Base-by-base conservation (phyloP, 352 stramenopile species). In the Phytophthora nicotianae region DNA sequence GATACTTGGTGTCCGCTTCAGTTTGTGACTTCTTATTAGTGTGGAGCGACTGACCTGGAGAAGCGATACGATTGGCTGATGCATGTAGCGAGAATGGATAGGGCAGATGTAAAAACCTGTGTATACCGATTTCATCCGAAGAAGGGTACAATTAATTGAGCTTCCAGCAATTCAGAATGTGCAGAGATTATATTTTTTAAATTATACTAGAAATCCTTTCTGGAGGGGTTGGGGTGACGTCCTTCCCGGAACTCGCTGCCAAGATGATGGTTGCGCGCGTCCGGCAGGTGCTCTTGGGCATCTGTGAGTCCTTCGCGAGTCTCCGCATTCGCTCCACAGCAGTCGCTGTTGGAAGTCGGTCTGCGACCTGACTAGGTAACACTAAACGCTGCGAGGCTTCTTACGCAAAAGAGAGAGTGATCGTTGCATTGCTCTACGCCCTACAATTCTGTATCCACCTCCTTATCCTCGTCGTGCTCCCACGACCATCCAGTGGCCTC, bases 31-130 rank as follows among this genome's bases (percentile, higher is more conserved):
- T 38, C 32, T 38, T 38, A 38, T 4, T 13, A 35, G 29, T 35
- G 6, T 13, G 6, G 29, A 35, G 24, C 24, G 24, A 35, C 7
- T 2, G 29, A 35, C 10, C n/a, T 7, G 5, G 10, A 19, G 13
- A 32, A 38, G 19, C 20, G 29, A 32, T 35, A 19, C 19, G 19
- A 55, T 55, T 55, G 48, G 48, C 20, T 42, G 48, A 55, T 38
- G 6, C 32, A 38, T 7, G 32, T 45, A 45, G 17, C n/a, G 13
- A 47, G 19, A 16, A 33, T 43, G 51, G 51, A 43, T 61, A 52
- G 41, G 53, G 42, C 33, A 40, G 51, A 21, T 21, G 17, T 19
- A 20, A 48, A 59, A 59, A 4, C 51, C 40, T 23, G 37, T 29
- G 9, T 4, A 50, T 48, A 16, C 4, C 21, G 42, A 61, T 40